Evolutionary conservation across 768 basidiomycete genomes (phyloP).

Genomic region (Tylopilus sp.): DNA sequence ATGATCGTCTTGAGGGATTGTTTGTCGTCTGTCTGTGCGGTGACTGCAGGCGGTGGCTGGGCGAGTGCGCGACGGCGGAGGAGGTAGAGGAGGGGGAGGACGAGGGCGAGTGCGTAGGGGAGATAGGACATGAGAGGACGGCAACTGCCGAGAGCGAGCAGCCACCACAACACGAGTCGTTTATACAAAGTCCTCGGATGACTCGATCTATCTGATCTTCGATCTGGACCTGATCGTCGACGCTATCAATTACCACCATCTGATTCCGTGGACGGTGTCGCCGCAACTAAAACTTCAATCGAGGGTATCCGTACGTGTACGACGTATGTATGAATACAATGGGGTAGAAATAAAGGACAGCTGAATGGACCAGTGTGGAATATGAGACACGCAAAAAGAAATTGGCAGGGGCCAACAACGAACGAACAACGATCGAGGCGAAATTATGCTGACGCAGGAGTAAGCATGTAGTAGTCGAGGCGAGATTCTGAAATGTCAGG

Average conservation of each 20-base stretch:
- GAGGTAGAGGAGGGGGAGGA: slow-evolving; percentile 30
- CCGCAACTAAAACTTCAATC: slow-evolving; percentile 4
- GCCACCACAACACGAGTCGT: background rate
- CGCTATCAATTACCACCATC: slow-evolving; percentile 15
- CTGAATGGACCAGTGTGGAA: too few relatives aligned
- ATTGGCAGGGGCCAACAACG: background rate
- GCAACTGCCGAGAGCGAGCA: slow-evolving; percentile 18
- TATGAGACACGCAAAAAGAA: background rate
- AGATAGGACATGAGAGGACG: slow-evolving; percentile 12
- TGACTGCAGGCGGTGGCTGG: slow-evolving; percentile 8
- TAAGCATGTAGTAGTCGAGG: slow-evolving; percentile 8
- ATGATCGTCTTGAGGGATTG: slow-evolving; percentile 57
- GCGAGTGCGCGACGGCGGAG: slow-evolving; percentile 11
- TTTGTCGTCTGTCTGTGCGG: slow-evolving; percentile 22
- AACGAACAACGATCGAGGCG: slow-evolving; percentile 9
- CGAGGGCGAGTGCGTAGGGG: slow-evolving; percentile 32
- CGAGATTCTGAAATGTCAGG: slow-evolving; percentile 2
- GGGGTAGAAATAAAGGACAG: background rate
- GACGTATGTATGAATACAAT: slow-evolving; percentile 16
- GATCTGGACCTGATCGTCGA: slow-evolving; percentile 31
- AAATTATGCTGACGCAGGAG: slow-evolving; percentile 13
- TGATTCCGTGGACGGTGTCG: background rate
- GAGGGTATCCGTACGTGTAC: slow-evolving; percentile 18
- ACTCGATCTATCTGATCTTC: slow-evolving; percentile 26
- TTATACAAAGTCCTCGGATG: background rate